A percentile compares a stretch with the other conserved stretches of the same genome.
phyloP scores from a whole-genome alignment of 2,329 filamentous ascomycete species.

The Cladosporium sp. region DNA sequence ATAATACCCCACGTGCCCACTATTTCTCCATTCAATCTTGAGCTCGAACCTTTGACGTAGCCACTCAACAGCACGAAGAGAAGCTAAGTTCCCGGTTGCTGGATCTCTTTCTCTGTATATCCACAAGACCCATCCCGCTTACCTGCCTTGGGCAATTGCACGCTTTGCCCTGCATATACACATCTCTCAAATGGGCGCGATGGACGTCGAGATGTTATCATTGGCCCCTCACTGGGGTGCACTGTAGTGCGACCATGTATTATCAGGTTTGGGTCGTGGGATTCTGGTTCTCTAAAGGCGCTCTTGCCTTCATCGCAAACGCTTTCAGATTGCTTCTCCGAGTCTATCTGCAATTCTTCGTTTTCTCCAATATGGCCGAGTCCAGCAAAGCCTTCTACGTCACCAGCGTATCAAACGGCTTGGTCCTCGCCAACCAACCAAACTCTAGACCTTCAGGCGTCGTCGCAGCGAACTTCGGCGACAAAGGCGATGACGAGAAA shows the following conservation, averaged over 20 bases:
- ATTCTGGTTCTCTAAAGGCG: background rate
- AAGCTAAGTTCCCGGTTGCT: background rate
- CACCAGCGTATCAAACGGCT: constrained; percentile 3
- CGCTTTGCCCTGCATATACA: background rate
- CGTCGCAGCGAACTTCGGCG: background rate
- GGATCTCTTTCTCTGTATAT: background rate
- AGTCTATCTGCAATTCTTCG: background rate
- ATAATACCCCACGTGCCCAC: background rate
- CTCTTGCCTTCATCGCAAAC: background rate
- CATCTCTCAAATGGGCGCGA: background rate
- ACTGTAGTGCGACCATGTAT: background rate
- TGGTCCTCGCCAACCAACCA: background rate
- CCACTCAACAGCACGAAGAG: background rate
- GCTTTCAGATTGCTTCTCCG: background rate
- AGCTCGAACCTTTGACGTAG: background rate
- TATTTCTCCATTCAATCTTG: background rate
- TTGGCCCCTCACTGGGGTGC: background rate
- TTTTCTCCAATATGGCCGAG: background rate
- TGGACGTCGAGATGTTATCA: background rate
- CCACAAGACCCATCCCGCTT: background rate
- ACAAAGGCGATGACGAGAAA: background rate
- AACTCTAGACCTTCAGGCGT: constrained; percentile 9
- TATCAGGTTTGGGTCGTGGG: background rate
- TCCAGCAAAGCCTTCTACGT: constrained; percentile 6
- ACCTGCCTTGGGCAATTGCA: background rate